Conservation (phyloP, 2,329 filamentous ascomycete genomes). For the Pseudocercospora fuligena region DNA sequence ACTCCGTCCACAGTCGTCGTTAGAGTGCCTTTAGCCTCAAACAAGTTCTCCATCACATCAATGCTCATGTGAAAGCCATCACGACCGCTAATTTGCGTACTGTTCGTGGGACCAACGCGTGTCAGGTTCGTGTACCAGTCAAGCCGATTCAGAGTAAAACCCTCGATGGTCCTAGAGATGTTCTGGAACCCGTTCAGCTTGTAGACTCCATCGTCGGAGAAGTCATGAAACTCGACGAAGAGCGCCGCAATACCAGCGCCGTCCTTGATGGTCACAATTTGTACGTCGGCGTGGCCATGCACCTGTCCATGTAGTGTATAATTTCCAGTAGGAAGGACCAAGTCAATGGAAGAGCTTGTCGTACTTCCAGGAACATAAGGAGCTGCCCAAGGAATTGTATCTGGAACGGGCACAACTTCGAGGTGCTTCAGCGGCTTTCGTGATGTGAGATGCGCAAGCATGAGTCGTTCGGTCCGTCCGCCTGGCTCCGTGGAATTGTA, state of each 20-base stretch:
- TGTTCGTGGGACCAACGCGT: not conserved
- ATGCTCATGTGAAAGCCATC: conserved; percentile 42
- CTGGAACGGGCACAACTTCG: conserved; percentile 36
- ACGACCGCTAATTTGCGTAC: conserved; percentile 17
- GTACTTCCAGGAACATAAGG: conserved; percentile 36
- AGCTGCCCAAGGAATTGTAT: conserved; percentile 44
- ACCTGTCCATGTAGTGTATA: conserved; percentile 11
- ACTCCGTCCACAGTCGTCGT: conserved; percentile 46
- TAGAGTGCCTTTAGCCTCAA: conserved; percentile 49
- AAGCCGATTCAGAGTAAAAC: conserved; percentile 15
- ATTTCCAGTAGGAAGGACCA: conserved; percentile 4
- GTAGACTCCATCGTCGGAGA: conserved; percentile 13
- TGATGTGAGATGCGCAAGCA: conserved; percentile 48
- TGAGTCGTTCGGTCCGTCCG: conserved; percentile 47
- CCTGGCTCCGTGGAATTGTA: conserved; percentile 46
- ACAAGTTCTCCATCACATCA: conserved; percentile 47
- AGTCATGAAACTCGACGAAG: conserved; percentile 10
- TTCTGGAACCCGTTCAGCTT: conserved; percentile 15
- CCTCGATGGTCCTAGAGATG: conserved; percentile 15
- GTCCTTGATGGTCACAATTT: not conserved
- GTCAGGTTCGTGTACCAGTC: conserved; percentile 22
- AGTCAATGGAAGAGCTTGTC: not conserved
- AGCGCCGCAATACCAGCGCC: not conserved
- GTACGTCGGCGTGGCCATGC: conserved; percentile 11
- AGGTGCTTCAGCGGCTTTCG: conserved; percentile 36